Conservation (phyloP, 129 eudicot species). For the Flaveria linearis region DNA sequence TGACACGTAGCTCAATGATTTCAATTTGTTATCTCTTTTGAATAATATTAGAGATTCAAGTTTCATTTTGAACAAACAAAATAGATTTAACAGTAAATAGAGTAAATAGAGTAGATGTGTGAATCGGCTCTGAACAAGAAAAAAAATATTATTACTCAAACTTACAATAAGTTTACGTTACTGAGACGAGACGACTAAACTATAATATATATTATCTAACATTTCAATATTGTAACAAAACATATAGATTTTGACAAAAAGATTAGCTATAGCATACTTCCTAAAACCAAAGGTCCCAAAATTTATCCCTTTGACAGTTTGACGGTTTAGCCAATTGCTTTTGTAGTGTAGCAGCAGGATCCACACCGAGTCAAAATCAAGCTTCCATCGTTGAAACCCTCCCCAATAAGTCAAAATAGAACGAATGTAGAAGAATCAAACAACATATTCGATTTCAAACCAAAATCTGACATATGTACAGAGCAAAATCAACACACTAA, state of each 20-base stretch:
- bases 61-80: too few relatives aligned
- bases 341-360: conserved; percentile 16
- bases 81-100: too few relatives aligned
- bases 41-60: too few relatives aligned
- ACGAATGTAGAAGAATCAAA: conserved; percentile 10
- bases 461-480: conserved; percentile 20
- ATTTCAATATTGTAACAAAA: background rate
- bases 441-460: conserved; percentile 24
- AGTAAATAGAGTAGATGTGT: too few relatives aligned
- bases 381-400: background rate
- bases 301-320: background rate
- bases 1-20: too few relatives aligned
- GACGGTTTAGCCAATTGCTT: conserved; percentile 11
- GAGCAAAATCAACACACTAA: conserved; percentile 8
- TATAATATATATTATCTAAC: background rate
- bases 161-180: background rate
- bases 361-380: background rate
- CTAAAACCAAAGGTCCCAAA: conserved; percentile 7
- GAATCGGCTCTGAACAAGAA: too few relatives aligned
- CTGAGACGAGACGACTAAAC: too few relatives aligned
- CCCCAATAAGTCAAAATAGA: conserved; percentile 20
- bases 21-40: too few relatives aligned
- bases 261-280: background rate
- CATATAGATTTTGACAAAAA: background rate
- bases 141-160: background rate